Evolutionary conservation across 1,284 basidiomycete genomes (phyloP).

Genomic region (Boletus sp.): DNA sequence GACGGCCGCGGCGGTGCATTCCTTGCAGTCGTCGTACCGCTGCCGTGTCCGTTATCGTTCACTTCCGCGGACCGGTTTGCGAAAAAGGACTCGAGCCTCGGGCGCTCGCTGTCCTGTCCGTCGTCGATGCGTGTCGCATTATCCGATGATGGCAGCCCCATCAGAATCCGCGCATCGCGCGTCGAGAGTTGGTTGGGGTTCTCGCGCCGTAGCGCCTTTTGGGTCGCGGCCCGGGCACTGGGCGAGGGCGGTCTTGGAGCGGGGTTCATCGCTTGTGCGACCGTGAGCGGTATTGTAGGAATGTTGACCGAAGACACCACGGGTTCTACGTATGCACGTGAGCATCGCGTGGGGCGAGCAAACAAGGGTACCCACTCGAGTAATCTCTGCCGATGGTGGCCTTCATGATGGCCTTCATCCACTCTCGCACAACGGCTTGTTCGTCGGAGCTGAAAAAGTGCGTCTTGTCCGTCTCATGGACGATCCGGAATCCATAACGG

Average conservation of each 20-base stretch:
- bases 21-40: slow-evolving; percentile 18
- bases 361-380: slow-evolving; percentile 53
- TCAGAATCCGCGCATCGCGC: slow-evolving; percentile 78
- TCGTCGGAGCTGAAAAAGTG: slow-evolving; percentile 93
- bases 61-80: slow-evolving; percentile 34
- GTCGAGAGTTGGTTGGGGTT: slow-evolving; percentile 89
- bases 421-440: slow-evolving; percentile 79
- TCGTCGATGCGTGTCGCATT: slow-evolving; percentile 36
- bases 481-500: slow-evolving; percentile 91
- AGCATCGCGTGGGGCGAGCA: not conserved
- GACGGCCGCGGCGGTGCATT: slow-evolving; percentile 56
- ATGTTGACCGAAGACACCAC: slow-evolving; percentile 97
- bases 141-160: slow-evolving; percentile 51
- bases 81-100: slow-evolving; percentile 55
- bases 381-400: slow-evolving; percentile 94
- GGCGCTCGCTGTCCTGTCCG: slow-evolving; percentile 38
- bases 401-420: slow-evolving; percentile 99
- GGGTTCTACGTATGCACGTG: slow-evolving; percentile 55
- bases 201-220: slow-evolving; percentile 82
- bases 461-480: slow-evolving; percentile 84
- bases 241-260: slow-evolving; percentile 94
- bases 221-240: slow-evolving; percentile 80
- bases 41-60: slow-evolving; percentile 14
- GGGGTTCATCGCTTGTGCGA: slow-evolving; percentile 95
- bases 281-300: slow-evolving; percentile 90